Evolutionary conservation across 176 grass and related monocot species (phyloP), one percentile per base, ranked within the genome.

Genomic region (Paspalum vaginatum): DNA sequence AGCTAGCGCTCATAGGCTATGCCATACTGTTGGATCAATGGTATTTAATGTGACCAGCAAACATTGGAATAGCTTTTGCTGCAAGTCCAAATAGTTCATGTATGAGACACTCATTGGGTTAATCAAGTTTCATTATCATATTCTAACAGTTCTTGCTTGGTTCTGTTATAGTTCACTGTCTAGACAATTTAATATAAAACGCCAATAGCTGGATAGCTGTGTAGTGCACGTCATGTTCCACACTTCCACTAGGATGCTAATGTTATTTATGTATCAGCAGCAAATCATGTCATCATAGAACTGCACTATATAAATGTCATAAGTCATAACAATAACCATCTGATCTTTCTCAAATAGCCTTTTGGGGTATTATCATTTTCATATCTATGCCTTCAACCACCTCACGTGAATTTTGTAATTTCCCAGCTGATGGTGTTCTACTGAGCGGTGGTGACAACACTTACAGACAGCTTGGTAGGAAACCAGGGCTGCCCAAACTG

Each of bases 391-490:
- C 25, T 69, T 1, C 8, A 8, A n/a, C 70, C 9, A 3, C 37
- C 62, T 85, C 10, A 86, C 26, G 2, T 70, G 52, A 9, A 67
- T 89, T 89, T 49, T 26, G 46, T 64, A 52, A 55, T 85, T 70
- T 59, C 44, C 72, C 87, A 98, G 92, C 81, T 75, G 68, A 93
- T 86, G 88, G 92, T 0, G 74, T 50, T 52, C 13, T 93, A 67
- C 81, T 95, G 75, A 98, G 88, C 8, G 69, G 95, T 40, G 95
- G 95, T 68, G 95, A 91, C 74, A 95, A 94, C 71, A 79, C 88
- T 74, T 92, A 93, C 22, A 88, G 90, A 57, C 95, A 98, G 60
- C 76, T 98, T 72, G 90, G 87, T 11, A 86, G 92, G 56, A 95
- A 81, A 69, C 65, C 90, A 14, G 75, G 70, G 8, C 68, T 69